Evolutionary conservation across 2,329 filamentous ascomycete species (phyloP), one percentile per base, ranked within the genome.

Genomic region (Nemania sp.): DNA sequence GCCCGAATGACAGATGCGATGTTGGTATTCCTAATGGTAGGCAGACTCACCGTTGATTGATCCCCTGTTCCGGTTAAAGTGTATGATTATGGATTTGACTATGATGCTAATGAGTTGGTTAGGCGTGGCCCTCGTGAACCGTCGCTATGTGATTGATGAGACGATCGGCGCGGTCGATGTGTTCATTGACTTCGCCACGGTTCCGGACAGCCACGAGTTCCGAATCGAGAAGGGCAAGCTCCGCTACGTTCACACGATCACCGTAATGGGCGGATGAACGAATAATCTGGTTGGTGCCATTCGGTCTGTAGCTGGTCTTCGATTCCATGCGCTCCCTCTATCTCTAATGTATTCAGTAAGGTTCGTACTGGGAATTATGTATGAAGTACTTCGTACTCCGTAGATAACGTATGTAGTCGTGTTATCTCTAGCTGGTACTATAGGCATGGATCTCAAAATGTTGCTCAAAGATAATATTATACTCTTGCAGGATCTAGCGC

Each of bases 141-240:
- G 66, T 28, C 66, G 66, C 47, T 66, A 67, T 26, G 64, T 68
- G 19, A 64, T 70, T 48, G 66, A 70, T 30, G 63, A 69, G 62
- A 64, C 62, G 8, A 28, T 67, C 14, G 66, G 66, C 12, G 58
- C 66, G 5, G 66, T 69, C 9, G 65, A 68, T 15, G 57, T 68
- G 17, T 66, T 72, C 41, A 64, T 69, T 33, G 62, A 64, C 50
- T 72, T 71, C 37, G 64, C 61, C 14, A 59, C 58, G 8, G 54
- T 68, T 12, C 68, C 68, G 1, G 69, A 72, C 52, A 71, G 69
- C 57, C 69, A 71, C 54, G 66, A 69, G 52, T 72, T 71, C 60
- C 61, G 69, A 7, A 59, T 70, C 5, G 68, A 70, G 52, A 64
- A 63, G 14, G 69, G 69, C 6, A 66, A 64, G 63, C 45, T 71